Evolutionary conservation across 371 early-diverging fungal species (phyloP).

Genomic region (Saksenaea vasiformis): DNA sequence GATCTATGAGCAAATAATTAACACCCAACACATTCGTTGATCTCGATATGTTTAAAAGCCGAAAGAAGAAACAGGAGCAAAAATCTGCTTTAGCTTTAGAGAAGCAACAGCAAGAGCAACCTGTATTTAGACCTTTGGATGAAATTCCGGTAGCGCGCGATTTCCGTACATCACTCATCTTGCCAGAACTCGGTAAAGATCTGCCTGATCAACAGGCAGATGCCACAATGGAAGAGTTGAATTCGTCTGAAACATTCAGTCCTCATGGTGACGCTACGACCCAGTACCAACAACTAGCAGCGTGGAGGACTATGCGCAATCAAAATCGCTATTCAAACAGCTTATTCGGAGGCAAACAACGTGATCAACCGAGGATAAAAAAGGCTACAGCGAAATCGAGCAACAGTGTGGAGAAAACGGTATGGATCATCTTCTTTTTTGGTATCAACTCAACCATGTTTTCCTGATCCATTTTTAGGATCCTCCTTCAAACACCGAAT

Average conservation of each 20-base stretch:
- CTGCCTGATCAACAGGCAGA: not conserved
- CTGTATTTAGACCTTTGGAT: slow-evolving; percentile 27
- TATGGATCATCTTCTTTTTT: not conserved
- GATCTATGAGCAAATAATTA: not conserved
- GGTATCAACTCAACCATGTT: not conserved
- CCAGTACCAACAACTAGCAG: slow-evolving; percentile 32
- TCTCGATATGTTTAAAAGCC: slow-evolving; percentile 19
- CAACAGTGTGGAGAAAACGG: not conserved
- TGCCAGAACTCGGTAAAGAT: slow-evolving; percentile 35
- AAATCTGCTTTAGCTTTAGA: not conserved
- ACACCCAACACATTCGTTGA: not conserved
- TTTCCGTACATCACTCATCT: slow-evolving; percentile 49
- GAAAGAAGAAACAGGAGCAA: slow-evolving; percentile 20
- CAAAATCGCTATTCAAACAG: slow-evolving; percentile 34
- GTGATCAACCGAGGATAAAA: slow-evolving; percentile 22
- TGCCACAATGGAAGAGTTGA: not conserved
- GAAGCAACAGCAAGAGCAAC: not conserved
- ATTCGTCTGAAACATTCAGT: not conserved
- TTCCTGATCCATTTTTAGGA: slow-evolving; percentile 4
- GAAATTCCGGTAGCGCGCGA: slow-evolving; percentile 39
- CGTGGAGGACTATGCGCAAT: slow-evolving; percentile 30
- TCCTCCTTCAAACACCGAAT: not conserved
- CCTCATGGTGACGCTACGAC: slow-evolving; percentile 9
- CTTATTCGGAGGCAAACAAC: slow-evolving; percentile 38
- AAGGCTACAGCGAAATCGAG: not conserved